Base-by-base conservation (phyloP, 2,329 filamentous ascomycete genomes). In the Colletotrichum tropicale region DNA sequence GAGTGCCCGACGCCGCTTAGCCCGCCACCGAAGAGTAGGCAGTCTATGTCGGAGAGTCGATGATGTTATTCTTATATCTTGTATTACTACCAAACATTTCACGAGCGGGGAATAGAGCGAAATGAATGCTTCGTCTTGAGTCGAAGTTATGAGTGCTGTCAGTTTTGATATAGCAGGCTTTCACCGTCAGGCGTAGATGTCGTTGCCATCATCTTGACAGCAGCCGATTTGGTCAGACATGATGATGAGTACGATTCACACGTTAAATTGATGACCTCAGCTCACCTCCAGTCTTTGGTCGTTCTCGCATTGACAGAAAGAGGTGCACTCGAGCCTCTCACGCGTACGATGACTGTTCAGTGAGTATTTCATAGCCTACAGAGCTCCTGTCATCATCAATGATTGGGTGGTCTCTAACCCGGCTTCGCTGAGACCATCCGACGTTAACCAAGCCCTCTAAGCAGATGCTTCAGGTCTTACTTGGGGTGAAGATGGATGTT, bases 1-100 rank as follows among this genome's bases (percentile, higher is more conserved):
- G 70, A 65, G 21, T 75, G 74, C 9, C 70, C 74, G 18, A 76
- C 74, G 34, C 70, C 74, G 5, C 24, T 76, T 2, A 76, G 74
- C 8, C 74, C 74, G 24, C 74, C 74, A 15, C 74, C 74, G 12
- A 76, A 76, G 21, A 30, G 21, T 28, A 30, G 34, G 5, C 38
- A 73, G 48, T 65, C 58, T 12, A 6, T 68, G 52, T 58, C 66
- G 16, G 55, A 69, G 12, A 24, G 24, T 28, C 21, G 34, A 4
- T 48, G 55, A 61, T 9, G 52, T 26, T 36, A 52, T 36, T 21
- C 13, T 15, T 4, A 12, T 10, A 24, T 36, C 12, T 21, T 43
- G 34, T 64, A 43, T 8, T 26, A 36, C 12, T 36, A 58, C 55
- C 12, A 58, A 52, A 52, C 4, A 21, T 52, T 52, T 52, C 43